A percentile compares a stretch with the other conserved stretches of the same genome.
Conservation (phyloP, 2,329 filamentous ascomycete species). For the Fusarium sulawesiense region DNA sequence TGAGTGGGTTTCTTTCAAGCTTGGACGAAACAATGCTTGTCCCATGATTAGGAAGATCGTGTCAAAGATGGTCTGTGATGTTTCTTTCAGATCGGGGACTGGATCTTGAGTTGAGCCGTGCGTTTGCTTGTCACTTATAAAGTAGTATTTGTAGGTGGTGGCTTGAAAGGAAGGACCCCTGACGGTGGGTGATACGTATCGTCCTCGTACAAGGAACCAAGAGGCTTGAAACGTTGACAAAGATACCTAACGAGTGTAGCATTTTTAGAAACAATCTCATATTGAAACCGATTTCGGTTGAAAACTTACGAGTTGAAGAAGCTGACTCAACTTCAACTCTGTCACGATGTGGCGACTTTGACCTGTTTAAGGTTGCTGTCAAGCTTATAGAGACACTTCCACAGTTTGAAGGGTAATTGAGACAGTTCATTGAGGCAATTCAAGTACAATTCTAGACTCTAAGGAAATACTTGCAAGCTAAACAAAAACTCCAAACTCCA, state of each 20-base stretch:
- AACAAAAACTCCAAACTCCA: constrained; percentile 9
- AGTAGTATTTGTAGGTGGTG: not conserved
- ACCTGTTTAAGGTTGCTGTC: not conserved
- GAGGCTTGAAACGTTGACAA: not conserved
- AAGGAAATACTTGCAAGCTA: not conserved
- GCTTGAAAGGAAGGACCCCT: constrained; percentile 13
- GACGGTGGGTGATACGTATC: not conserved
- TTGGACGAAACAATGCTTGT: constrained; percentile 1
- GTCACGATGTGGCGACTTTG: not conserved
- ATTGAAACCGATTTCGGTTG: not conserved
- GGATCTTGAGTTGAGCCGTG: constrained; percentile 20
- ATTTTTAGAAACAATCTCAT: not conserved
- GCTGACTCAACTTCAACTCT: not conserved
- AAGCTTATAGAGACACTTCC: not conserved
- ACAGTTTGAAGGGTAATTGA: not conserved
- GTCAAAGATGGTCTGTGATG: not conserved
- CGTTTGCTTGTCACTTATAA: not conserved
- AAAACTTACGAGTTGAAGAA: not conserved
- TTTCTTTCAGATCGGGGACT: constrained; percentile 14
- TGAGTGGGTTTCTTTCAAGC: not conserved
- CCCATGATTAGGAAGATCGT: not conserved
- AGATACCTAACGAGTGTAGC: not conserved
- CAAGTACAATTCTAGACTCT: not conserved
- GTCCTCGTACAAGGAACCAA: constrained; percentile 13
- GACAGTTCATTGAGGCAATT: not conserved